phyloP scores from a whole-genome alignment of 192 early-diverging fungal genomes.

The Piromyces sp. region DNA sequence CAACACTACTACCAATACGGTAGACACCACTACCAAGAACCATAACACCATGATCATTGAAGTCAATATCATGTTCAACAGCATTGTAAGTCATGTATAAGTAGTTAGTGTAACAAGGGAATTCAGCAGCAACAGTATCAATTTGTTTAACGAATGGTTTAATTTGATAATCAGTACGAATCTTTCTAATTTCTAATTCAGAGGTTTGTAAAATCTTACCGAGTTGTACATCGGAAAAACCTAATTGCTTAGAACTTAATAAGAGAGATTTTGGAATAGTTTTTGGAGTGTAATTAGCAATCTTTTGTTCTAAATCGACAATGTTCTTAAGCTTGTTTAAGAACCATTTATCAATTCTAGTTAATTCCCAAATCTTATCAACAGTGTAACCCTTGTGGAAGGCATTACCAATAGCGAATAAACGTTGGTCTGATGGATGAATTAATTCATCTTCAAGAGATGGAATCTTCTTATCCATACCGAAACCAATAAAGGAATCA shows the following conservation, averaged over 20 bases:
- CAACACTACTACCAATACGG: constrained; percentile 93
- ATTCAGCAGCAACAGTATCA: constrained; percentile 96
- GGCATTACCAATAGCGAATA: constrained; percentile 94
- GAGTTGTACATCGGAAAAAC: constrained; percentile 89
- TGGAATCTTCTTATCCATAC: background rate
- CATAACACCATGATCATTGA: constrained; percentile 89
- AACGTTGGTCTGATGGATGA: constrained; percentile 79
- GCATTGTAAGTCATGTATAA: constrained; percentile 97
- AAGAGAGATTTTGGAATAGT: constrained; percentile 41
- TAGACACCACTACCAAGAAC: constrained; percentile 95
- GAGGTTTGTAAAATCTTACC: constrained; percentile 52
- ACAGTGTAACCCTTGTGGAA: constrained; percentile 83
- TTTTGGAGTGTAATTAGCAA: constrained; percentile 27
- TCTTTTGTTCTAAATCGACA: constrained; percentile 56
- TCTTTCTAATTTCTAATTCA: constrained; percentile 75
- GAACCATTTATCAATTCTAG: constrained; percentile 94
- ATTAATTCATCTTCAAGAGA: constrained; percentile 70
- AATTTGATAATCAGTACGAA: constrained; percentile 59
- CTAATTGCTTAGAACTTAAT: constrained; percentile 74
- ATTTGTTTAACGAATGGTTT: constrained; percentile 95
- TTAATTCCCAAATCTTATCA: constrained; percentile 77
- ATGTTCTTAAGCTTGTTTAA: constrained; percentile 83
- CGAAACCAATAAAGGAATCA: constrained; percentile 65
- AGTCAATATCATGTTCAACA: constrained; percentile 72
- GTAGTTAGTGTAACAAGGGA: constrained; percentile 96